Base-by-base conservation (phyloP, 2,329 filamentous ascomycete genomes). In the Aphanocladium album region DNA sequence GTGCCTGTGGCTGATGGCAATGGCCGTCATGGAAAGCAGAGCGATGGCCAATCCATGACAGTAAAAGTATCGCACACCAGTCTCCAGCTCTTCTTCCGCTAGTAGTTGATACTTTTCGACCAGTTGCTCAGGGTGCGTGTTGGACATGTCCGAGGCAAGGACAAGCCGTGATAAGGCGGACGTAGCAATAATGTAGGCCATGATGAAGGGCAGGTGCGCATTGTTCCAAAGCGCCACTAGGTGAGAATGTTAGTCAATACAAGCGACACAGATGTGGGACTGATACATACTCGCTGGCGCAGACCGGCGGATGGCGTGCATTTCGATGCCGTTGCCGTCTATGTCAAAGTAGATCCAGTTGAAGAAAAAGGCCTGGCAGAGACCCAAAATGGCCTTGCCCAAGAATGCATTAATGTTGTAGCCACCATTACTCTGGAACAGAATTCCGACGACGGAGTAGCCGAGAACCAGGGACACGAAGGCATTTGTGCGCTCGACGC, bases 321-420 rank as follows among this genome's bases (percentile, higher is more conserved):
- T 71, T 52, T 80, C 78, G 19, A 88, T 73, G 67, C 83, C 82
- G 60, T 76, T 76, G 17, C 74, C 78, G 68, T 87, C 85, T 39
- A 88, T 77, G 67, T 88, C 84, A 67, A 87, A 86, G 68, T 87
- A 87, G 11, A 87, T 76, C 82, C 83, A 85, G 66, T 86, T 85
- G 66, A 85, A 83, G 53, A 78, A 73, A 67, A 84, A 86, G 0
- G 82, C 81, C 65, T 85, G 83, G 2, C 83, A 72, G 0, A 86
- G 72, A 0, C 83, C 83, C 14, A 87, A 70, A 11, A 85, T 75
- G 1, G 84, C 84, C 69, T 88, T 88, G 7, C 85, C 86, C 52
- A 86, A 81, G 69, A 87, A 81, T 12, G 86, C 72, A 5, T 83
- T 82, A 64, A 80, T 77, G 1, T 76, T 76, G 11, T 76, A 75